phyloP scores from a whole-genome alignment of 192 early-diverging fungal species.

The Fimicolochytrium jonesii region DNA sequence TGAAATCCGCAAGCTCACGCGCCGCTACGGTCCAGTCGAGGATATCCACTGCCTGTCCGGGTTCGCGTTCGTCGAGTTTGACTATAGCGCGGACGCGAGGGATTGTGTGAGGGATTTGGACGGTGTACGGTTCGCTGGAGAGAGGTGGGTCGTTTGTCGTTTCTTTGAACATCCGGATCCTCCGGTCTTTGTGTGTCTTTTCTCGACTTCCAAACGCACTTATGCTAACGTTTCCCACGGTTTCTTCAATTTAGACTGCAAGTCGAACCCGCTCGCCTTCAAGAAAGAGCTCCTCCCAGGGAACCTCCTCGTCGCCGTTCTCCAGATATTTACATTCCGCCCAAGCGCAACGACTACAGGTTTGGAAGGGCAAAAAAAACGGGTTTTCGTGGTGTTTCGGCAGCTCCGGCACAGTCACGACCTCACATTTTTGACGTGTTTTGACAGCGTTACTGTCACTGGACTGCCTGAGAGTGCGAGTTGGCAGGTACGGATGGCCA shows the following conservation, averaged over 20 bases:
- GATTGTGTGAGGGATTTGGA: constrained; percentile 85
- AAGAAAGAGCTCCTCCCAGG: constrained; percentile 16
- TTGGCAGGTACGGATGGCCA: no score
- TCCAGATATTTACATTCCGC: no score
- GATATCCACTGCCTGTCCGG: constrained; percentile 80
- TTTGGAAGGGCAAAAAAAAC: no score
- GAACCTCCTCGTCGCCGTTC: neutral
- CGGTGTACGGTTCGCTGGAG: constrained; percentile 75
- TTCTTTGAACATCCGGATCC: neutral
- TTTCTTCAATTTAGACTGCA: no score
- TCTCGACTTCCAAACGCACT: no score
- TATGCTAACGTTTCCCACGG: neutral
- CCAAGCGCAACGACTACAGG: no score
- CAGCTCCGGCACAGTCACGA: no score
- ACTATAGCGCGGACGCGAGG: constrained; percentile 78
- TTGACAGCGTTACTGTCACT: neutral
- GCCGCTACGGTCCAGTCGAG: no score
- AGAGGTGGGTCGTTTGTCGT: constrained; percentile 52
- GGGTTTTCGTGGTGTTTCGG: no score
- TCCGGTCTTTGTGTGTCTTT: neutral
- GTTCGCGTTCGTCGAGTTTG: constrained; percentile 94
- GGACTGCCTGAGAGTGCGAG: neutral
- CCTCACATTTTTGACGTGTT: no score
- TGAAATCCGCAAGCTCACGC: no score
- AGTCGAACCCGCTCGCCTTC: constrained; percentile 72